A percentile compares a stretch with the other conserved stretches of the same genome.
Evolutionary conservation across 2,329 filamentous ascomycete genomes (phyloP).

Genomic region (Arthroderma uncinatum): DNA sequence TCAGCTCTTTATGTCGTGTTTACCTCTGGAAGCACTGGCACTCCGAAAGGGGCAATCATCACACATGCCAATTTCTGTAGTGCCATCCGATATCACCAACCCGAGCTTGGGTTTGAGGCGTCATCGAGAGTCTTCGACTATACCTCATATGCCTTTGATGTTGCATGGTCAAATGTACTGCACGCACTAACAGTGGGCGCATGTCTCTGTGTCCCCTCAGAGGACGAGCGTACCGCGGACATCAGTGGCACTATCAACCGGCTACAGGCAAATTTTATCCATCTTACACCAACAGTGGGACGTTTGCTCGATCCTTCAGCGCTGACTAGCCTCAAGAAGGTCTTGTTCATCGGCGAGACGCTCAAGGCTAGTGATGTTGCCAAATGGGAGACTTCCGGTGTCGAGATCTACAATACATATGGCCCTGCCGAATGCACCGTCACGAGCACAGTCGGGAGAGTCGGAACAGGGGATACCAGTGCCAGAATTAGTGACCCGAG

Average conservation of each 20-base stretch:
- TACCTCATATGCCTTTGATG: slow-evolving; percentile 12
- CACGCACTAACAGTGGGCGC: slow-evolving; percentile 45
- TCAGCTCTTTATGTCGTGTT: slow-evolving; percentile 49
- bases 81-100: slow-evolving; percentile 42
- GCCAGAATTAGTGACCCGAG: background rate
- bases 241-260: slow-evolving; percentile 40
- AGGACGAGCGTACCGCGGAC: slow-evolving; percentile 39
- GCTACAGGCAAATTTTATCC: slow-evolving; percentile 44
- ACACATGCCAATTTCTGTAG: slow-evolving; percentile 50
- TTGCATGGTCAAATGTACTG: slow-evolving; percentile 75
- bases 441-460: background rate
- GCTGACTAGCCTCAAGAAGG: slow-evolving; percentile 29
- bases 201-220: slow-evolving; percentile 48
- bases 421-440: slow-evolving; percentile 17
- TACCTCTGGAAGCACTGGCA: slow-evolving; percentile 42
- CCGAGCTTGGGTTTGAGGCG: slow-evolving; percentile 41
- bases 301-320: slow-evolving; percentile 34
- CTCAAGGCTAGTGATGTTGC: slow-evolving; percentile 24
- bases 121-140: slow-evolving; percentile 52
- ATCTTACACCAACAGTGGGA: slow-evolving; percentile 50
- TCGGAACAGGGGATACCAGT: no score
- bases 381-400: slow-evolving; percentile 24
- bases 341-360: slow-evolving; percentile 36
- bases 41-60: slow-evolving; percentile 50
- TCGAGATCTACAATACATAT: slow-evolving; percentile 25